A percentile compares a stretch with the other conserved stretches of the same genome.
Evolutionary conservation across 78 protist species (phyloP).

Genomic region (Polysphondylium violaceum): DNA sequence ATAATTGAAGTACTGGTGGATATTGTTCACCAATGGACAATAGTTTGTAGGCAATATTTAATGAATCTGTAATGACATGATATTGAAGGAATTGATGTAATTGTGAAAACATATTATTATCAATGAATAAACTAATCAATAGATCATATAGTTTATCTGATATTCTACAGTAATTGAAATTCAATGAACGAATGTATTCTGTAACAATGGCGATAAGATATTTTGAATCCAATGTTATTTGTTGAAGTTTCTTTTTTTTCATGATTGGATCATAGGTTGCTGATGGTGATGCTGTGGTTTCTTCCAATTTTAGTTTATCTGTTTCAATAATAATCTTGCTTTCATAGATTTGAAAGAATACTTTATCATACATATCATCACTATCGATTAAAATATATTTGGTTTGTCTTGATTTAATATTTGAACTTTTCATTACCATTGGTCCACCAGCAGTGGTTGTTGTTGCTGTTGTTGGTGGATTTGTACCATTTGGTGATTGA

Average conservation of each 20-base stretch:
- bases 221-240: slow-evolving; percentile 19
- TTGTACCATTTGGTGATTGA: not conserved
- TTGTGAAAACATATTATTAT: slow-evolving; percentile 67
- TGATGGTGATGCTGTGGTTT: not conserved
- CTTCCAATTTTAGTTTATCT: not conserved
- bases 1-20: slow-evolving; percentile 73
- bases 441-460: not conserved
- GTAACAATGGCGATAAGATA: slow-evolving; percentile 55
- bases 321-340: not conserved
- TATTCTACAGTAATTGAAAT: slow-evolving; percentile 11
- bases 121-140: slow-evolving; percentile 58
- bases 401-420: slow-evolving; percentile 22
- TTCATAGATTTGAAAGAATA: slow-evolving; percentile 58
- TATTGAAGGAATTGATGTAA: slow-evolving; percentile 80
- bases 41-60: slow-evolving; percentile 58
- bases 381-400: slow-evolving; percentile 48
- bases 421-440: slow-evolving; percentile 37
- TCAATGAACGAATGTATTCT: slow-evolving; percentile 67
- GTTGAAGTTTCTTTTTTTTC: not conserved
- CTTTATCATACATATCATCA: slow-evolving; percentile 64
- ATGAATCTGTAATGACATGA: slow-evolving; percentile 55
- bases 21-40: slow-evolving; percentile 56
- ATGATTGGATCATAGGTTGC: not conserved
- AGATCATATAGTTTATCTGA: slow-evolving; percentile 41
- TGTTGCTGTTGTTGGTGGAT: not conserved